Base-by-base conservation (phyloP, 2,329 filamentous ascomycete genomes). In the Fusarium oligoseptatum region DNA sequence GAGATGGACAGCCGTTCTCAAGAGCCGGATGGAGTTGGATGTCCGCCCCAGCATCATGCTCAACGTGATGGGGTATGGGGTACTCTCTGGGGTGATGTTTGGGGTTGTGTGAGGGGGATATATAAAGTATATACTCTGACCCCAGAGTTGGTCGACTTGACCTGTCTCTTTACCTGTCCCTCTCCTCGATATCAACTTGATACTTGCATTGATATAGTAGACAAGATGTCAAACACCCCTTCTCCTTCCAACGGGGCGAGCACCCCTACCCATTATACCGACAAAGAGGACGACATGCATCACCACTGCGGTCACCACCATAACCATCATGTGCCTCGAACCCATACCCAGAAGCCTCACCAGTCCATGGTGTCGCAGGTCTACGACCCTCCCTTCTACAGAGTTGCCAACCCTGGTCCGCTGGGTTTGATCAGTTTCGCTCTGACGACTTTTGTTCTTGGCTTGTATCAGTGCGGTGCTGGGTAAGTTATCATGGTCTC, bases 371-470 rank as follows among this genome's bases (percentile, higher is more conserved):
- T 83, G 27, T 83, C 82, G 14, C 82, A 83, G 68, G 82, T 83
- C 39, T 75, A 76, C 32, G 73, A 82, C 55, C 81, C 82, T 60
- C 73, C 74, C 2, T 80, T 82, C 66, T 78, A 79, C 81, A 88
- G 87, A 71, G 85, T 90, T 77, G 89, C 85, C 79, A 91, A 91
- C 80, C 89, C 90, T 56, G 89, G 89, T 67, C 89, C 89, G 11
- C 84, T 91, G 24, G 89, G 89, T 66, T 85, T 91, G 56, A 87
- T 89, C 60, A 89, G 88, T 82, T 92, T 93, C 82, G 90, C 90
- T n/a, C 79, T 91, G 73, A 92, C 91, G 11, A 92, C 90, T 11
- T 92, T 92, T 78, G 85, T 90, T 15, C 85, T 92, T 39, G 86
- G 85, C 29, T 77, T 88, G 2, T 85, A 85, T 70, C 81, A 85